phyloP scores from a whole-genome alignment of 2,329 filamentous ascomycete species.

The Leptographium lundbergii region DNA sequence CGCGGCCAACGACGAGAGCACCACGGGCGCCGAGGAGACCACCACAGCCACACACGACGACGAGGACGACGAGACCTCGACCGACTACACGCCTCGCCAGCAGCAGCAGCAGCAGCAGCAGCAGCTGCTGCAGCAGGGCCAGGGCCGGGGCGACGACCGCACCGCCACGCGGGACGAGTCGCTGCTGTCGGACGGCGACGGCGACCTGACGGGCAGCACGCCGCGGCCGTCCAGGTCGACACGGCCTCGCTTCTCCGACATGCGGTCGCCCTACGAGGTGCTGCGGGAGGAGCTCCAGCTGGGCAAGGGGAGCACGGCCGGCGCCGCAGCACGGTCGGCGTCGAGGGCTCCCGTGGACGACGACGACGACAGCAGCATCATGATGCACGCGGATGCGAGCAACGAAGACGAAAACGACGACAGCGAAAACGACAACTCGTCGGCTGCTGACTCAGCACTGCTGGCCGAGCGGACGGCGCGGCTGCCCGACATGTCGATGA shows the following conservation, averaged over 20 bases:
- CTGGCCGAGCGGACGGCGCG: slow-evolving; percentile 40
- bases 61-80: slow-evolving; percentile 36
- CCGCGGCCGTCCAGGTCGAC: slow-evolving; percentile 44
- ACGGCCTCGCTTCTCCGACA: slow-evolving; percentile 45
- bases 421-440: slow-evolving; percentile 19
- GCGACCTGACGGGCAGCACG: slow-evolving; percentile 52
- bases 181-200: slow-evolving; percentile 49
- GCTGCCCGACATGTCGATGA: slow-evolving; percentile 50
- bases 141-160: slow-evolving; percentile 25
- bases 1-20: slow-evolving; percentile 47
- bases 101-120: too few relatives aligned
- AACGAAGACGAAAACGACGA: neutral
- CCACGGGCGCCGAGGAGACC: slow-evolving; percentile 32
- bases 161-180: slow-evolving; percentile 41
- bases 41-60: neutral
- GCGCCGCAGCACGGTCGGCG: neutral
- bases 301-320: neutral
- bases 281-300: slow-evolving; percentile 53
- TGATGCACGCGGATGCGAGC: neutral
- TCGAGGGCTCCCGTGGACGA: neutral
- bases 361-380: neutral
- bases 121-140: slow-evolving; percentile 16
- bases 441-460: slow-evolving; percentile 28
- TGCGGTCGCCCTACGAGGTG: slow-evolving; percentile 65
- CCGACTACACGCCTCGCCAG: slow-evolving; percentile 24